Evolutionary conservation across 305 asterid genomes (phyloP).

Genomic region (Coffea humblotiana): DNA sequence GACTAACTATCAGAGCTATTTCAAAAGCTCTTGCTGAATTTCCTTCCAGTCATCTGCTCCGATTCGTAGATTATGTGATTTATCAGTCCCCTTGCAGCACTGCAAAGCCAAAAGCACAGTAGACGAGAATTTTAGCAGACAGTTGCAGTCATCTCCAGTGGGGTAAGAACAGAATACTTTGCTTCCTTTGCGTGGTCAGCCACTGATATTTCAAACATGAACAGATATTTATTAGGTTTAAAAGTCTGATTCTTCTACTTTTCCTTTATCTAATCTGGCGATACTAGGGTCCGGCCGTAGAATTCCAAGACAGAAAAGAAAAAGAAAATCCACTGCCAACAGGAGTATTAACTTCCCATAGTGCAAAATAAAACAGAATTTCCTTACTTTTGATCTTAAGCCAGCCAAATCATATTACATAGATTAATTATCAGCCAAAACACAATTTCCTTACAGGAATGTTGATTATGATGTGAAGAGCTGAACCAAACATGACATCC

Average conservation of each 20-base stretch:
- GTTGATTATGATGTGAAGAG: neutral
- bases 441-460: neutral
- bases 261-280: neutral
- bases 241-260: neutral
- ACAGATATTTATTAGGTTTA: neutral
- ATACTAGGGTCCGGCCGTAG: neutral
- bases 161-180: neutral
- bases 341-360: neutral
- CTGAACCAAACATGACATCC: neutral
- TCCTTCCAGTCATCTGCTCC: slow-evolving; percentile 66
- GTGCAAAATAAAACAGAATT: neutral
- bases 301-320: neutral
- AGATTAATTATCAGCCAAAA: neutral
- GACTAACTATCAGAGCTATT: neutral
- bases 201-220: neutral
- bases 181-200: neutral
- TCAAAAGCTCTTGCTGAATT: slow-evolving; percentile 50
- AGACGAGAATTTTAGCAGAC: slow-evolving; percentile 1
- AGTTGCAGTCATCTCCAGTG: neutral
- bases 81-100: slow-evolving; percentile 88
- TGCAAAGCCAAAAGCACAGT: slow-evolving; percentile 33
- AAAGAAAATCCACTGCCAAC: neutral
- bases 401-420: neutral
- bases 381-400: neutral
- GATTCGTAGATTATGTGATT: slow-evolving; percentile 83